Base-by-base conservation (phyloP, 78 protist genomes). In the slime mould (Dictyostelium discoideum) region DNA sequence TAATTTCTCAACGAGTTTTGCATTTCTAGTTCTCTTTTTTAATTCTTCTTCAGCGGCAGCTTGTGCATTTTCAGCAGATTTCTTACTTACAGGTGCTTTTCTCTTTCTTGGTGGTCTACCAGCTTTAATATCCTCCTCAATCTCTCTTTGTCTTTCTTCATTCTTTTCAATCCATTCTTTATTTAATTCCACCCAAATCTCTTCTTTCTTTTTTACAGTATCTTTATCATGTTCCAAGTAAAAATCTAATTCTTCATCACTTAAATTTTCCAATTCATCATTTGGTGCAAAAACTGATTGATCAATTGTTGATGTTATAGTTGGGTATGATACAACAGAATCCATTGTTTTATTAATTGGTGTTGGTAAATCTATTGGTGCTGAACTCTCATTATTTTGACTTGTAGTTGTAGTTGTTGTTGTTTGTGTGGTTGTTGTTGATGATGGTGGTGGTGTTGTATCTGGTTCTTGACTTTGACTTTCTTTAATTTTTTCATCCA, bases 51-150 rank as follows among this genome's bases (percentile, higher is more conserved):
- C 85, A 22, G 86, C 67, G 14, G 96, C 89, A 22, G 39, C 65
- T 3, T 24, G 85, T 2, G 96, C 78, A 29, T 87, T 48, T 48
- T 42, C 74, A 50, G 88, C 86, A 8, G 42, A 2, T 54, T 79
- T 65, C 39, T 85, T 85, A 20, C 24, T 37, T 8, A n/a, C 40
- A 4, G 22, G 32, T 46, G 24, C 32, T 29, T 82, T 82, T 76
- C 85, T 83, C 73, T 92, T 92, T 84, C 92, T 67, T 26, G 85
- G 65, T 50, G 96, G 96, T 46, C 84, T 46, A 72, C 95, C 95
- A 18, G 88, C 60, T 83, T 50, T 63, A 11, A 24, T 44, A 37
- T 85, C 95, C 13, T 90, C 88, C 24, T 42, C 95, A 20, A 82
- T 67, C 54, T 90, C 95, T 60, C 60, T 82, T 54, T 82, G 60